Evolutionary conservation across 305 asterid genomes (phyloP).

Genomic region (Fraxinus sp.): DNA sequence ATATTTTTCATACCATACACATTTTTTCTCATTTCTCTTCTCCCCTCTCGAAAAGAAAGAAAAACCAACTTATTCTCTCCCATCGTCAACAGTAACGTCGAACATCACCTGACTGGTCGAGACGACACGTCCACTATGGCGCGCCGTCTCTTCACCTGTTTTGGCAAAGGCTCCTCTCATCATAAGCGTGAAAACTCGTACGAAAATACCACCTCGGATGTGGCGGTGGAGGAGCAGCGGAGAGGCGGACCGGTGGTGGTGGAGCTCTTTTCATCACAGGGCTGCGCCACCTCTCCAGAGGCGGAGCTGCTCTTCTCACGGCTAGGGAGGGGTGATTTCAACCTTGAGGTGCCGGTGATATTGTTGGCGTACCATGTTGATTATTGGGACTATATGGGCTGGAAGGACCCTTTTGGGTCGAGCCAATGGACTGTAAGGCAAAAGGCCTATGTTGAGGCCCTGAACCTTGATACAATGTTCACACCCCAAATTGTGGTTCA

Average conservation of each 20-base stretch:
- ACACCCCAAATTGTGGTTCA: constrained; percentile 86
- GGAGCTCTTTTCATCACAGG: constrained; percentile 90
- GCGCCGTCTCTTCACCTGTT: constrained; percentile 75
- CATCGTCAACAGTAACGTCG: constrained; percentile 1
- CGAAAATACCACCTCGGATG: constrained; percentile 44
- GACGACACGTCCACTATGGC: constrained; percentile 58
- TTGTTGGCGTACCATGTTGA: constrained; percentile 80
- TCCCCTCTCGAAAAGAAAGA: neutral
- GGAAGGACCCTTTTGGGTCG: constrained; percentile 86
- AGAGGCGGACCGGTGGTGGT: constrained; percentile 68
- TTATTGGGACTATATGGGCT: constrained; percentile 85
- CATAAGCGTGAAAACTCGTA: neutral
- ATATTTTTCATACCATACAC: neutral
- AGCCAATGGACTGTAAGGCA: constrained; percentile 85
- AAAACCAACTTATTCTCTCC: neutral
- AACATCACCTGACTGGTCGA: constrained; percentile 24
- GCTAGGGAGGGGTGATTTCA: constrained; percentile 86
- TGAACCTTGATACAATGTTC: constrained; percentile 66
- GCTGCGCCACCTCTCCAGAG: constrained; percentile 81
- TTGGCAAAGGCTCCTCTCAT: constrained; percentile 41
- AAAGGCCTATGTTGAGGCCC: constrained; percentile 74
- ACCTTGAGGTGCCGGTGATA: constrained; percentile 54
- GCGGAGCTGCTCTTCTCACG: constrained; percentile 86
- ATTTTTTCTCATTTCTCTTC: neutral
- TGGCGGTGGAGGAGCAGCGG: constrained; percentile 57